Evolutionary conservation across 2,329 filamentous ascomycete genomes (phyloP).

Genomic region (Paracamarosporium sp.): DNA sequence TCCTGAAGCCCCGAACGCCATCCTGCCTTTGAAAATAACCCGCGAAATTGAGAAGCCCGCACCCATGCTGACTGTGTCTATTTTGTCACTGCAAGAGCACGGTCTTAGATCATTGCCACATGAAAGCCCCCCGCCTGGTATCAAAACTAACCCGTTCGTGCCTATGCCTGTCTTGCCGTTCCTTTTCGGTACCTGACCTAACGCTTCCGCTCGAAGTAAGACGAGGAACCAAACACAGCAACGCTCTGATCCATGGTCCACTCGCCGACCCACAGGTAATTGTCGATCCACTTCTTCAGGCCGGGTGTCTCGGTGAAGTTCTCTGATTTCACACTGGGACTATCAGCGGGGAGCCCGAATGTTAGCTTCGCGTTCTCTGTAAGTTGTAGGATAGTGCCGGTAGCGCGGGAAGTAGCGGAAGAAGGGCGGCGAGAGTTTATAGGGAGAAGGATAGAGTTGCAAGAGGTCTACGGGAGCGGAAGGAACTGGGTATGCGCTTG

Average conservation of each 20-base stretch:
- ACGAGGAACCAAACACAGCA: constrained; percentile 84
- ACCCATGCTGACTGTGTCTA: not conserved
- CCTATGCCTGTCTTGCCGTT: not conserved
- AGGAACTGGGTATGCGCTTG: constrained; percentile 16
- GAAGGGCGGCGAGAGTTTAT: not conserved
- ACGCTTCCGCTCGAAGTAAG: constrained; percentile 89
- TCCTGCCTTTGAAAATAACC: not conserved
- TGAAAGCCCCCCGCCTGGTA: not conserved
- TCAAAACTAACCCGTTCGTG: not conserved
- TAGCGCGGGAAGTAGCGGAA: constrained; percentile 1
- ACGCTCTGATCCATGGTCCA: constrained; percentile 99
- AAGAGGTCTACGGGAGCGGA: not conserved
- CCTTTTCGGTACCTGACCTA: constrained; percentile 7
- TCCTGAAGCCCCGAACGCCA: constrained; percentile 1
- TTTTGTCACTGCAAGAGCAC: not conserved
- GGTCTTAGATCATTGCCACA: not conserved
- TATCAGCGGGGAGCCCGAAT: constrained; percentile 49
- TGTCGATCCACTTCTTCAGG: constrained; percentile 86
- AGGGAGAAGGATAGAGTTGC: not conserved
- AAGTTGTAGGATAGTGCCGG: not conserved
- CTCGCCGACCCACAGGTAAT: constrained; percentile 92
- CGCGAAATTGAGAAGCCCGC: not conserved
- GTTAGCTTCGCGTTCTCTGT: constrained; percentile 50
- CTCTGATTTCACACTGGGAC: constrained; percentile 86
- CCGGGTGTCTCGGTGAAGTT: constrained; percentile 84